These are phyloP conservation scores for Cornus controversa DNA, from an alignment of 148 eudicot genomes.

Conservation along the genomic window DNA sequence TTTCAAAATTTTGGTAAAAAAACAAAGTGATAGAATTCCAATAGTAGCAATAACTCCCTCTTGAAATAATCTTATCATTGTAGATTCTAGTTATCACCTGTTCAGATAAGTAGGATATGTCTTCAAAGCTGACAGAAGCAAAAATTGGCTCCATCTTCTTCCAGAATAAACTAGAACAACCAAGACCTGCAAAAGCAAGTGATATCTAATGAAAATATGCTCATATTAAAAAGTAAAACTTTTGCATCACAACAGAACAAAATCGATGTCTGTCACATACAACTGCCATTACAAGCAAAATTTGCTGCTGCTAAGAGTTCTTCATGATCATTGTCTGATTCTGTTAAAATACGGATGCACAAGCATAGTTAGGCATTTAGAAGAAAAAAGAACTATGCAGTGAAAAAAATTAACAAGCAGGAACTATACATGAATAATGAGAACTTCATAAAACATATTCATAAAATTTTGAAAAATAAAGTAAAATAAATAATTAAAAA, in stretches of 20 bases:
- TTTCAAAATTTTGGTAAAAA: neutral
- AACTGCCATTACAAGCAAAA: slow-evolving; percentile 59
- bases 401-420: neutral
- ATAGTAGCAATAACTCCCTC: neutral
- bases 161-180: slow-evolving; percentile 80
- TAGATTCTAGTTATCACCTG: slow-evolving; percentile 54
- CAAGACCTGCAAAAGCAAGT: slow-evolving; percentile 48
- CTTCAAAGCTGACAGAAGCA: slow-evolving; percentile 44
- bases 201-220: slow-evolving; percentile 1
- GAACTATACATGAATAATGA: neutral
- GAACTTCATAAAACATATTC: no score
- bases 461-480: neutral
- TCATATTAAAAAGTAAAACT: slow-evolving; percentile 11
- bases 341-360: slow-evolving; percentile 42
- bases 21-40: neutral
- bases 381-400: neutral
- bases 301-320: slow-evolving; percentile 74
- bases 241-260: neutral
- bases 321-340: slow-evolving; percentile 89
- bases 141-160: slow-evolving; percentile 70
- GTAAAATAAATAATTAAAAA: neutral
- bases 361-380: neutral
- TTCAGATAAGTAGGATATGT: slow-evolving; percentile 50
- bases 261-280: slow-evolving; percentile 40
- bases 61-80: neutral